A percentile compares a stretch with the other conserved stretches of the same genome.
Conservation (phyloP, 2,329 filamentous ascomycete species). For the Ceratocystis destructans region DNA sequence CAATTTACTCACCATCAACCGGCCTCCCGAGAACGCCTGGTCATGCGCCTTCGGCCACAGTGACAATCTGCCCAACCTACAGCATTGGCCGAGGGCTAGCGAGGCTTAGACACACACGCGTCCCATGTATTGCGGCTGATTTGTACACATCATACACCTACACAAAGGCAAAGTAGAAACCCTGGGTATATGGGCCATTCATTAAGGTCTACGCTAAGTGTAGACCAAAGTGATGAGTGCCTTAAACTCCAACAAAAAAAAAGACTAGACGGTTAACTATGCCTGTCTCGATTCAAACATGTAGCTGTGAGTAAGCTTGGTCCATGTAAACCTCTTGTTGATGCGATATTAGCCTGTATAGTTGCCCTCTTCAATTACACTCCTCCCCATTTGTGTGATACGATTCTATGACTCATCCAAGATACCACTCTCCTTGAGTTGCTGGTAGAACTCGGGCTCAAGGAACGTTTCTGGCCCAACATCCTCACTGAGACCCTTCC, state of each 20-base stretch:
- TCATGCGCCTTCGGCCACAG: too few relatives aligned
- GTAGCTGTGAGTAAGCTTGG: neutral
- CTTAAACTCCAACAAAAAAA: neutral
- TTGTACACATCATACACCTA: neutral
- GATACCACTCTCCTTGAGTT: conserved; percentile 75
- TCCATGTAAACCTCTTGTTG: neutral
- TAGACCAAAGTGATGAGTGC: neutral
- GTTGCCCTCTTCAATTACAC: neutral
- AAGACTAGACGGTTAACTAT: neutral
- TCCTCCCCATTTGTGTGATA: neutral
- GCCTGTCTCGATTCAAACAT: neutral
- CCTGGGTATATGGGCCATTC: neutral
- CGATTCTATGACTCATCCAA: conserved; percentile 42
- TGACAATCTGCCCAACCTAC: too few relatives aligned
- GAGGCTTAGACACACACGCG: too few relatives aligned
- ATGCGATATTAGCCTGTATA: neutral
- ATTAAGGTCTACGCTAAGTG: neutral
- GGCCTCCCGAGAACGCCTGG: neutral
- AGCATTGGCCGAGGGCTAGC: too few relatives aligned
- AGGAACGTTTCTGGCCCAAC: conserved; percentile 92
- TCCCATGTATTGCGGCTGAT: neutral
- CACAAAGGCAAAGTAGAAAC: neutral
- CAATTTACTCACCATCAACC: neutral
- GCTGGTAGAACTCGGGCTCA: conserved; percentile 84
- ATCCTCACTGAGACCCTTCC: conserved; percentile 91